Conservation (phyloP, 1,284 basidiomycete species). For the Waitea zeae region DNA sequence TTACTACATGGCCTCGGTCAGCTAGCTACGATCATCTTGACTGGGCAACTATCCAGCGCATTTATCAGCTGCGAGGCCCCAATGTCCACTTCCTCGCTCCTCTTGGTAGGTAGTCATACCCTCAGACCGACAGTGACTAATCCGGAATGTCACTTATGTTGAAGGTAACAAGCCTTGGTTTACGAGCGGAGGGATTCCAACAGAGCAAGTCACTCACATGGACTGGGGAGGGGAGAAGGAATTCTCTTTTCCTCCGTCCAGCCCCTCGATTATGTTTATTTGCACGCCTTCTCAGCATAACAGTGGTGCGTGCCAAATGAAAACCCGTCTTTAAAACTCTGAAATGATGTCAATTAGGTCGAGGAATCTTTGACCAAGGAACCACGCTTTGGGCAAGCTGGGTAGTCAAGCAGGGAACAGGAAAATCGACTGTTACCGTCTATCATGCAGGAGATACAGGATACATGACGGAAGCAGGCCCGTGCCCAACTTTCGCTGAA, state of each 20-base stretch:
- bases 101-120: slow-evolving; percentile 8
- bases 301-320: slow-evolving; percentile 13
- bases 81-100: slow-evolving; percentile 14
- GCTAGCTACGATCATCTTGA: slow-evolving; percentile 18
- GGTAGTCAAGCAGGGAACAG: slow-evolving; percentile 10
- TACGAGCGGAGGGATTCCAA: slow-evolving; percentile 10
- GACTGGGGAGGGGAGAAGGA: slow-evolving; percentile 18
- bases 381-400: slow-evolving; percentile 17
- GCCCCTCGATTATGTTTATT: slow-evolving; percentile 8
- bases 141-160: not conserved
- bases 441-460: slow-evolving; percentile 16
- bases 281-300: slow-evolving; percentile 17
- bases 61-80: slow-evolving; percentile 8
- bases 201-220: slow-evolving; percentile 10
- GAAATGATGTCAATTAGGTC: slow-evolving; percentile 8
- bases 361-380: slow-evolving; percentile 12
- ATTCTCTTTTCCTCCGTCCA: not conserved
- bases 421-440: slow-evolving; percentile 6
- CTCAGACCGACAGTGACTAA: not conserved
- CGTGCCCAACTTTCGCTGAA: slow-evolving; percentile 16
- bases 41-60: slow-evolving; percentile 11
- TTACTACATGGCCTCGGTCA: not conserved
- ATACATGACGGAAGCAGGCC: slow-evolving; percentile 13
- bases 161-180: slow-evolving; percentile 13
- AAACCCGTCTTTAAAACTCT: not conserved